Percentiles rank a stretch among this genome's conserved stretches.
These are phyloP conservation scores for Diaporthe velutina DNA, from an alignment of 2,329 filamentous ascomycete species.

Conservation along the genomic window DNA sequence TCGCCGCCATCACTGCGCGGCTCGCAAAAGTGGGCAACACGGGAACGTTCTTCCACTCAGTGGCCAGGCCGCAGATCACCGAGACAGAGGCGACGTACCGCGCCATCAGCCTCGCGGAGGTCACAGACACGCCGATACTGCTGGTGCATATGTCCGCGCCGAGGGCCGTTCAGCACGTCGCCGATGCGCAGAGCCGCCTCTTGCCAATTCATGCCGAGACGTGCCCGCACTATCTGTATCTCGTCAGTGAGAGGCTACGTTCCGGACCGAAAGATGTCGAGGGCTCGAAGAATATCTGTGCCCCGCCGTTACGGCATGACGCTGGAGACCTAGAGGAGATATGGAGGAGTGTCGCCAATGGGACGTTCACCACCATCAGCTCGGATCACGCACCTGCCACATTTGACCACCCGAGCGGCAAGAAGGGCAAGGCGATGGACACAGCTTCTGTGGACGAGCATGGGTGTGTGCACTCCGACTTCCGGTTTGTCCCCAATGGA, in stretches of 20 bases:
- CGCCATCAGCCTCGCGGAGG: slow-evolving; percentile 61
- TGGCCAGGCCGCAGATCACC: slow-evolving; percentile 58
- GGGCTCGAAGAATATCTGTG: slow-evolving; percentile 68
- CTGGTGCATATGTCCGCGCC: slow-evolving; percentile 66
- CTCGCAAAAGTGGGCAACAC: slow-evolving; percentile 37
- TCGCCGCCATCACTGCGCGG: slow-evolving; percentile 53
- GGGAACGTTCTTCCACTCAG: slow-evolving; percentile 57
- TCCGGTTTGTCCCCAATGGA: slow-evolving; percentile 71
- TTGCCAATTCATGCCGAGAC: slow-evolving; percentile 69
- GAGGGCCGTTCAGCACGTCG: slow-evolving; percentile 61
- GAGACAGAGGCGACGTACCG: slow-evolving; percentile 64
- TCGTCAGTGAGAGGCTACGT: slow-evolving; percentile 58
- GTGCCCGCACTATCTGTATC: slow-evolving; percentile 69
- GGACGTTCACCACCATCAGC: slow-evolving; percentile 66
- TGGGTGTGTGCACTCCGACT: slow-evolving; percentile 45
- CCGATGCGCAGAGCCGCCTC: slow-evolving; percentile 61
- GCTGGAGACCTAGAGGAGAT: slow-evolving; percentile 63
- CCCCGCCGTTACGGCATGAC: slow-evolving; percentile 61
- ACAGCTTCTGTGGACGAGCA: slow-evolving; percentile 44
- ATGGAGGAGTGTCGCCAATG: slow-evolving; percentile 64
- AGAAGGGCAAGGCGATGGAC: slow-evolving; percentile 44
- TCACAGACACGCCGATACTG: slow-evolving; percentile 64
- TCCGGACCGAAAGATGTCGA: slow-evolving; percentile 53
- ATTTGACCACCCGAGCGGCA: slow-evolving; percentile 58
- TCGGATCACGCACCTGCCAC: slow-evolving; percentile 61